Evolutionary conservation across 176 grass and related monocot species (phyloP).

Genomic region (Calamus simplicifolius): DNA sequence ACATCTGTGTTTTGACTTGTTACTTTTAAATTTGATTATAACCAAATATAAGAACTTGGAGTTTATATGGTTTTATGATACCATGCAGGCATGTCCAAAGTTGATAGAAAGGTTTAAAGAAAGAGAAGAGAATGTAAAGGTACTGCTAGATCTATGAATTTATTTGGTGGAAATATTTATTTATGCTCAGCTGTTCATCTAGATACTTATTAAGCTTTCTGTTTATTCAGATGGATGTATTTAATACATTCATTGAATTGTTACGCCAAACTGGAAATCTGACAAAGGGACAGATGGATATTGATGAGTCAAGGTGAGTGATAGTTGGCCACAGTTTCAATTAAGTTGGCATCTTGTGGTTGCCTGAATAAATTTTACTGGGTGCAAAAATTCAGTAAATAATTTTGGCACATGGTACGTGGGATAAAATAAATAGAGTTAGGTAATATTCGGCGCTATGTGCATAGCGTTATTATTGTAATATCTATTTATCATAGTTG

Average conservation of each 20-base stretch:
- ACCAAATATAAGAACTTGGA: too few relatives aligned
- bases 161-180: conserved; percentile 1
- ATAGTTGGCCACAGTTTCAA: neutral
- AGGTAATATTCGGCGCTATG: too few relatives aligned
- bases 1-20: too few relatives aligned
- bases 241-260: conserved; percentile 95
- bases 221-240: conserved; percentile 84
- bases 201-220: conserved; percentile 18
- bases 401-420: too few relatives aligned
- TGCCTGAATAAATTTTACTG: too few relatives aligned
- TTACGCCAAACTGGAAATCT: conserved; percentile 94
- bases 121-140: conserved; percentile 99
- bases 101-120: conserved; percentile 93
- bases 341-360: too few relatives aligned
- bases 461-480: too few relatives aligned
- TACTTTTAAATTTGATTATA: too few relatives aligned
- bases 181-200: neutral
- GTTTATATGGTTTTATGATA: neutral
- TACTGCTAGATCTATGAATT: conserved; percentile 11
- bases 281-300: conserved; percentile 82
- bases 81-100: conserved; percentile 82
- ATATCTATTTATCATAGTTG: too few relatives aligned
- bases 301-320: conserved; percentile 73
- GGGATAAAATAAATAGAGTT: too few relatives aligned
- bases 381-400: too few relatives aligned